Evolutionary conservation across 495 filamentous ascomycete genomes (phyloP).

Genomic region (Aspergillus saccharolyticus): DNA sequence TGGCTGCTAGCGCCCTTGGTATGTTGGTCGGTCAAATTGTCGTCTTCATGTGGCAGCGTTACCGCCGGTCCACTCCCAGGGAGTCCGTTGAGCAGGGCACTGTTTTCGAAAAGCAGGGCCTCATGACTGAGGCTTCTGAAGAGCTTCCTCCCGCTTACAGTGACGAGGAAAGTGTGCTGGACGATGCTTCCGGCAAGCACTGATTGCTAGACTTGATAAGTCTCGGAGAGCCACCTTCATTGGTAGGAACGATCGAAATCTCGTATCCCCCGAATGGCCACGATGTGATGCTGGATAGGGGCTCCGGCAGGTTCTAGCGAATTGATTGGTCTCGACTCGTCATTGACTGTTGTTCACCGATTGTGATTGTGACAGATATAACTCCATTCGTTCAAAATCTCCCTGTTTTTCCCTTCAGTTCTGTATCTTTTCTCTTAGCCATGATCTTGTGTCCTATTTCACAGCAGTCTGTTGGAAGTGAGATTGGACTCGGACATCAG

Average conservation of each 20-base stretch:
- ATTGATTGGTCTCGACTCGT: not conserved
- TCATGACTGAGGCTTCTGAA: conserved; percentile 30
- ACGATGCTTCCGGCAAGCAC: conserved; percentile 24
- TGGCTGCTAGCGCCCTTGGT: conserved; percentile 48
- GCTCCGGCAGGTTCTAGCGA: not conserved
- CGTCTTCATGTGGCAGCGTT: conserved; percentile 47
- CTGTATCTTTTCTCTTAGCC: not conserved
- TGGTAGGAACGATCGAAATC: not conserved
- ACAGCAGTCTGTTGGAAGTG: not conserved
- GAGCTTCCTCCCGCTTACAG: conserved; percentile 32
- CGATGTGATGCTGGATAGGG: not conserved
- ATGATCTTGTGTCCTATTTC: not conserved
- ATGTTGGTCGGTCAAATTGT: conserved; percentile 50
- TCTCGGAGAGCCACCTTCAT: too few species aligned
- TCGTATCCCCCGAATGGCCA: not conserved
- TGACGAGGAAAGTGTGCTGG: conserved; percentile 24
- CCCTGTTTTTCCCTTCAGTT: not conserved
- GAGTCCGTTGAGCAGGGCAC: conserved; percentile 34
- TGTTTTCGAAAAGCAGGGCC: conserved; percentile 36
- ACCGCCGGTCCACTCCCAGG: conserved; percentile 29
- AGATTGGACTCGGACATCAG: not conserved
- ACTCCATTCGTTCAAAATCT: not conserved
- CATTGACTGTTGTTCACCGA: not conserved
- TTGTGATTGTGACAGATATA: not conserved
- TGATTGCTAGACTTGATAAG: conserved; percentile 13